Percentiles rank a stretch among this genome's conserved stretches.
phyloP scores from a whole-genome alignment of 176 grass and related monocot species.

The Saccharum officinarum region DNA sequence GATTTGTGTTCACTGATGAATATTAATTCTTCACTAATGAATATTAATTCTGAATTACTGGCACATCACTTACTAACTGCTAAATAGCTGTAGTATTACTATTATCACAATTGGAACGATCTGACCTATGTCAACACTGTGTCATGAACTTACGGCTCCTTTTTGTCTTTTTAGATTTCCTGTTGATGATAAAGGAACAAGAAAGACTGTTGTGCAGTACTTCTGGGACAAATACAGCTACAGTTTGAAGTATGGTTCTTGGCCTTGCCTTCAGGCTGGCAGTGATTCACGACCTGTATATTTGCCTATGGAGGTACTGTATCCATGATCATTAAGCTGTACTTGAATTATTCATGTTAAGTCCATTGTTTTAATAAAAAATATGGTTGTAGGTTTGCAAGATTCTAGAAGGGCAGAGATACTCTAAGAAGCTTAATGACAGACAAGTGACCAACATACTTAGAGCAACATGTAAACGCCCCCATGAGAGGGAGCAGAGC shows the following conservation, averaged over 20 bases:
- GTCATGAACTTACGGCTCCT: neutral
- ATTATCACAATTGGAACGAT: neutral
- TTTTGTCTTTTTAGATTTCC: constrained; percentile 52
- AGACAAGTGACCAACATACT: constrained; percentile 71
- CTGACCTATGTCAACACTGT: neutral
- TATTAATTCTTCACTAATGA: no score
- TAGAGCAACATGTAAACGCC: constrained; percentile 72
- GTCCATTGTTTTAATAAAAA: constrained; percentile 6
- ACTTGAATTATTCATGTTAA: neutral
- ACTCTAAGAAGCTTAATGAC: constrained; percentile 76
- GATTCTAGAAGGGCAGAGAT: constrained; percentile 86
- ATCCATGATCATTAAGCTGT: neutral
- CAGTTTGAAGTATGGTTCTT: constrained; percentile 37
- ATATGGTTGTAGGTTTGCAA: constrained; percentile 54
- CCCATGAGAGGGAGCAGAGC: constrained; percentile 65
- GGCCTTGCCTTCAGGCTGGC: constrained; percentile 80
- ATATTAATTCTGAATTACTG: neutral
- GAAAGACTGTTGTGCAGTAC: constrained; percentile 62
- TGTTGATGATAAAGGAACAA: constrained; percentile 53
- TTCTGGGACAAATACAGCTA: constrained; percentile 61
- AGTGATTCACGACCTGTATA: constrained; percentile 65
- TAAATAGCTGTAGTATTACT: neutral
- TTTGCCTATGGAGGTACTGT: constrained; percentile 74
- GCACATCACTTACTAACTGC: neutral
- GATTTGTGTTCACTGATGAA: neutral